phyloP scores from a whole-genome alignment of 2,329 filamentous ascomycete species.

The Graphilbum sp. region DNA sequence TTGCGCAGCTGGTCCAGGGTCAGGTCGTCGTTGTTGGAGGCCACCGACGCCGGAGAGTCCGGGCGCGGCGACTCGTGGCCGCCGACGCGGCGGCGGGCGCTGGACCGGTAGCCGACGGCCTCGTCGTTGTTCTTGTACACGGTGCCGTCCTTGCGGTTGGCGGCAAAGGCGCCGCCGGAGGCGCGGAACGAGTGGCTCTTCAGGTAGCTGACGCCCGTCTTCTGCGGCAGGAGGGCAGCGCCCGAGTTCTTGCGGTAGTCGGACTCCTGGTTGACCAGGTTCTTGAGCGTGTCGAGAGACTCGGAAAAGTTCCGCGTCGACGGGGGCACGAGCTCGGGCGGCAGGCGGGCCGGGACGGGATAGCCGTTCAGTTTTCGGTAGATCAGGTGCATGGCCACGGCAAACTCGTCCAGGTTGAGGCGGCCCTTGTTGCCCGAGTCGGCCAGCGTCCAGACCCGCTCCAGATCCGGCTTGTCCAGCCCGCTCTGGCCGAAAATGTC shows the following conservation, averaged over 20 bases:
- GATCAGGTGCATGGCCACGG: conserved; percentile 97
- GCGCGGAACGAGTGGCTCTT: conserved; percentile 87
- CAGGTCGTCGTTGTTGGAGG: conserved; percentile 64
- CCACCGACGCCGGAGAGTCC: conserved; percentile 50
- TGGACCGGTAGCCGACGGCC: conserved; percentile 81
- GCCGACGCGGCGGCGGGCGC: conserved; percentile 66
- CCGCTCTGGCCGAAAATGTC: conserved; percentile 97
- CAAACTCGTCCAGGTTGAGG: conserved; percentile 91
- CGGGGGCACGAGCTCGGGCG: conserved; percentile 82
- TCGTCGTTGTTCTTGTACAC: conserved; percentile 96
- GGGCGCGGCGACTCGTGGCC: conserved; percentile 60
- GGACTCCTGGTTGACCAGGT: conserved; percentile 74
- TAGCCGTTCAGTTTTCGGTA: conserved; percentile 96
- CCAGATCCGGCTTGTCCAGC: conserved; percentile 74
- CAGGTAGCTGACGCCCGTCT: conserved; percentile 94
- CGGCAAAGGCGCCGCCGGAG: conserved; percentile 35
- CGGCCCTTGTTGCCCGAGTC: conserved; percentile 90
- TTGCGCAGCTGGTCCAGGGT: conserved; percentile 79
- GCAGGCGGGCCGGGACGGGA: conserved; percentile 71
- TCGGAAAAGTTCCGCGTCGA: conserved; percentile 87
- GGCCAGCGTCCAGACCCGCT: conserved; percentile 85
- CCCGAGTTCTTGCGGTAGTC: conserved; percentile 79
- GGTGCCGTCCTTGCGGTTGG: conserved; percentile 77
- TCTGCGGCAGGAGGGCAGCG: conserved; percentile 80
- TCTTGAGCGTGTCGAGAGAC: conserved; percentile 86